Conservation (phyloP, 345 rosid genomes). For the Lumnitzera racemosa region DNA sequence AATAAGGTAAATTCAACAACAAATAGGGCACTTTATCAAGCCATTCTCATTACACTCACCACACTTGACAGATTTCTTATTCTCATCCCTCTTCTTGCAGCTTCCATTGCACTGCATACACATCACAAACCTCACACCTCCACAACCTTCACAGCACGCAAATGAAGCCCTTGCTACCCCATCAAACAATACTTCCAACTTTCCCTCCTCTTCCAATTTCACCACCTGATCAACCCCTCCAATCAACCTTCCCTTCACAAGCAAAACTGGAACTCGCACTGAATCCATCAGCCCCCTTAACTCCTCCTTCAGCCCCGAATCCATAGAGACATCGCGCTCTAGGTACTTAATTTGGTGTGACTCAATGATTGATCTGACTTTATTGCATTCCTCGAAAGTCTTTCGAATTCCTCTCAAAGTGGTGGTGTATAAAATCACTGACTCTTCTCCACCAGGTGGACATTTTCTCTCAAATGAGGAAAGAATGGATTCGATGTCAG, state of each 20-base stretch:
- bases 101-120: slow-evolving; percentile 80
- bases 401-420: slow-evolving; percentile 81
- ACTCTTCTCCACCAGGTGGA: slow-evolving; percentile 69
- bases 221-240: slow-evolving; percentile 75
- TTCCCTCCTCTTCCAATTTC: slow-evolving; percentile 87
- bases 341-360: slow-evolving; percentile 40
- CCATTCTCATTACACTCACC: slow-evolving; percentile 95
- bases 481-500: slow-evolving; percentile 27
- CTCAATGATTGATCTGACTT: slow-evolving; percentile 51
- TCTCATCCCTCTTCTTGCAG: slow-evolving; percentile 54
- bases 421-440: slow-evolving; percentile 78
- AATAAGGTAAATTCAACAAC: slow-evolving; percentile 30
- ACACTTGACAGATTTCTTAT: slow-evolving; percentile 56
- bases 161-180: slow-evolving; percentile 40
- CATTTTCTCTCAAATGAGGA: slow-evolving; percentile 37
- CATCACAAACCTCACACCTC: slow-evolving; percentile 76
- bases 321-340: slow-evolving; percentile 94
- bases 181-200: slow-evolving; percentile 44
- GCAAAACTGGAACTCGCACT: slow-evolving; percentile 65
- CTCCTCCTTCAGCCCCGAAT: slow-evolving; percentile 85
- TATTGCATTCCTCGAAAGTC: slow-evolving; percentile 87
- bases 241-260: slow-evolving; percentile 74
- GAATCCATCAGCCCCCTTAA: slow-evolving; percentile 50
- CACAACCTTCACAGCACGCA: slow-evolving; percentile 70
- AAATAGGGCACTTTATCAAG: slow-evolving; percentile 65